These are phyloP conservation scores for Aplosporella prunicola DNA, from an alignment of 2,329 filamentous ascomycete genomes.

Conservation along the genomic window DNA sequence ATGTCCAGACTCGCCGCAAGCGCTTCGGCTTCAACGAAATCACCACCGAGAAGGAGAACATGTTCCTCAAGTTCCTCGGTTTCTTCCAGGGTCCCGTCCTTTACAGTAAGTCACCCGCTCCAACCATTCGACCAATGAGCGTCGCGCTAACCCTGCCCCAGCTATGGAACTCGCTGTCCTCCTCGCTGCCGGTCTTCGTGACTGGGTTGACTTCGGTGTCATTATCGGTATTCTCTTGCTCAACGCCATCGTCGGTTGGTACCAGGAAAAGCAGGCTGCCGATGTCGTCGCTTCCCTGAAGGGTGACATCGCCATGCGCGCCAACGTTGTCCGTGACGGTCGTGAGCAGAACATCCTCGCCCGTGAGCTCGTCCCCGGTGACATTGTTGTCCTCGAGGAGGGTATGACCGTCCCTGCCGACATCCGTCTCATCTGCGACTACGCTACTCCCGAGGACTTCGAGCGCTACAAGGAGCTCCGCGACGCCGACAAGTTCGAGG, in stretches of 20 bases:
- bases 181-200: constrained; percentile 62
- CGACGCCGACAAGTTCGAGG: constrained; percentile 41
- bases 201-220: constrained; percentile 71
- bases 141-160: constrained; percentile 19
- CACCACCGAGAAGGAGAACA: constrained; percentile 63
- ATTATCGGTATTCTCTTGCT: constrained; percentile 67
- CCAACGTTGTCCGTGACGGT: constrained; percentile 58
- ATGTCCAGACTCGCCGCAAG: constrained; percentile 57
- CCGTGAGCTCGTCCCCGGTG: constrained; percentile 65
- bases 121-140: constrained; percentile 1
- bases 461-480: constrained; percentile 57
- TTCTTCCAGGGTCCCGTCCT: constrained; percentile 71
- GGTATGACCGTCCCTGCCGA: constrained; percentile 62
- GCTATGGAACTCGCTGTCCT: constrained; percentile 71
- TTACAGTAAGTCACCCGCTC: constrained; percentile 50
- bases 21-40: constrained; percentile 63
- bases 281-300: constrained; percentile 66
- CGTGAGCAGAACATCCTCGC: constrained; percentile 60
- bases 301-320: constrained; percentile 71
- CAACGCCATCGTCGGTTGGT: constrained; percentile 70
- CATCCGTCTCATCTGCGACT: constrained; percentile 63
- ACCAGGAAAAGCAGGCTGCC: constrained; percentile 72
- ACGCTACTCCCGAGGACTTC: constrained; percentile 57
- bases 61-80: constrained; percentile 63
- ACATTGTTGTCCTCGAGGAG: constrained; percentile 67